Conservation (phyloP, 2,329 filamentous ascomycete genomes). For the Penicillium crustosum region DNA sequence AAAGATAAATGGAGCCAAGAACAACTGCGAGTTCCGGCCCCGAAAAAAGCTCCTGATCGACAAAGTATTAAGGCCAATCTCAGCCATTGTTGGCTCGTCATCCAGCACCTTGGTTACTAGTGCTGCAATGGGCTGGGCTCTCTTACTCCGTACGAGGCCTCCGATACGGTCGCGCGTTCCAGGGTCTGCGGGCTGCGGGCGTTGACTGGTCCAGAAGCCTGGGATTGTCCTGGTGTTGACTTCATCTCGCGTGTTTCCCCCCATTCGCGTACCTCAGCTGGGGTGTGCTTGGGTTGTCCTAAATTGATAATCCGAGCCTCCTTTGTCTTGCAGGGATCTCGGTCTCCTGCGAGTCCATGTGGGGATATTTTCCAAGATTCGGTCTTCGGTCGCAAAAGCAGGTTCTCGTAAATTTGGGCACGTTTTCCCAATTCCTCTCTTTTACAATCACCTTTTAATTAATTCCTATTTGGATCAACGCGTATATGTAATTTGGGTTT, state of each 20-base stretch:
- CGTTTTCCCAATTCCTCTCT: slow-evolving; percentile 15
- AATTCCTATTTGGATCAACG: not conserved
- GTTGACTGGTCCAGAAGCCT: slow-evolving; percentile 30
- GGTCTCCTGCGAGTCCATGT: slow-evolving; percentile 20
- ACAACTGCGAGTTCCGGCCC: not conserved
- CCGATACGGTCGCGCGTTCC: slow-evolving; percentile 34
- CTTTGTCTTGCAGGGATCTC: slow-evolving; percentile 23
- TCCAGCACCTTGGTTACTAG: slow-evolving; percentile 18
- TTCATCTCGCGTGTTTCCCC: slow-evolving; percentile 18
- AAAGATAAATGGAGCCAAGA: not conserved
- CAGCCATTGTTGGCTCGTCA: slow-evolving; percentile 21
- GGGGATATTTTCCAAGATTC: slow-evolving; percentile 14
- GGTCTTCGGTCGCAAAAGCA: slow-evolving; percentile 21
- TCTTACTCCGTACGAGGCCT: slow-evolving; percentile 13
- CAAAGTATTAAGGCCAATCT: slow-evolving; percentile 16
- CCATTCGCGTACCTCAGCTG: slow-evolving; percentile 21
- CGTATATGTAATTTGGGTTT: not conserved
- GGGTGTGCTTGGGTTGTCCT: not conserved
- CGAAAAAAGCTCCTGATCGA: slow-evolving; percentile 20
- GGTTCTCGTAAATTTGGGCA: slow-evolving; percentile 19
- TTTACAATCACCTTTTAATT: slow-evolving; percentile 4
- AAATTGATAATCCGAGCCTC: slow-evolving; percentile 20
- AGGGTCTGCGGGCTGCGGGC: slow-evolving; percentile 22
- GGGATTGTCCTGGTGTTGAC: slow-evolving; percentile 26
- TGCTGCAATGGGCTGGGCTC: slow-evolving; percentile 16